These are phyloP conservation scores for Tarenaya hassleriana DNA, from an alignment of 345 rosid genomes.

Conservation along the genomic window DNA sequence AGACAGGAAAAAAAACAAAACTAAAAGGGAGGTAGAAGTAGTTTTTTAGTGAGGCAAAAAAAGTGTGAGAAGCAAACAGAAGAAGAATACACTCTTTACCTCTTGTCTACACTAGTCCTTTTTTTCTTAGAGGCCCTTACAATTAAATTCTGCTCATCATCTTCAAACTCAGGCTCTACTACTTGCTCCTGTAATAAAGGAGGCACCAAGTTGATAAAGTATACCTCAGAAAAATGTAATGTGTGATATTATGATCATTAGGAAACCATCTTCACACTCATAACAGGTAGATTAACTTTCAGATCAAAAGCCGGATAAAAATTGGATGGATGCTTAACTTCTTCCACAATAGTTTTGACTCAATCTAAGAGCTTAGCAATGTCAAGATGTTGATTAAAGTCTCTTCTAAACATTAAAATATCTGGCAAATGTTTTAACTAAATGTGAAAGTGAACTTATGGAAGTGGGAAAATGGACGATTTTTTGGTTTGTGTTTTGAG, in stretches of 20 bases:
- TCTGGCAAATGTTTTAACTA: no score
- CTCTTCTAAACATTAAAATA: no score
- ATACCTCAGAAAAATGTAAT: not conserved
- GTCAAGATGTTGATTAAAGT: no score
- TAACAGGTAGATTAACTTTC: slow-evolving; percentile 8
- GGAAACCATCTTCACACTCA: no score
- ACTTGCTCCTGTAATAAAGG: slow-evolving; percentile 35
- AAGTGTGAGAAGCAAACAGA: not conserved
- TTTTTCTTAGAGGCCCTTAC: slow-evolving; percentile 40
- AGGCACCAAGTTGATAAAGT: not conserved
- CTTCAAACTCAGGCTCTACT: slow-evolving; percentile 30
- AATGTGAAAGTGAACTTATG: not conserved
- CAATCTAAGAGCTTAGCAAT: no score
- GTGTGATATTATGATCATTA: not conserved
- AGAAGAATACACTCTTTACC: slow-evolving; percentile 29
- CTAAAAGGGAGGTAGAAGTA: not conserved
- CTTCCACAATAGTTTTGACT: slow-evolving; percentile 1
- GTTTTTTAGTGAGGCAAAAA: not conserved
- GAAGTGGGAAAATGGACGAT: no score
- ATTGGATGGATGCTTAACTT: not conserved
- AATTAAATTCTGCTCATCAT: slow-evolving; percentile 25
- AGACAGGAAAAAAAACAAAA: not conserved
- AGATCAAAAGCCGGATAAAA: slow-evolving; percentile 11
- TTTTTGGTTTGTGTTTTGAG: no score
- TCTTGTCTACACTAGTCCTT: slow-evolving; percentile 29